A percentile compares a stretch with the other conserved stretches of the same genome.
Conservation (phyloP, 2,329 filamentous ascomycete species). For the Fusarium luffae region DNA sequence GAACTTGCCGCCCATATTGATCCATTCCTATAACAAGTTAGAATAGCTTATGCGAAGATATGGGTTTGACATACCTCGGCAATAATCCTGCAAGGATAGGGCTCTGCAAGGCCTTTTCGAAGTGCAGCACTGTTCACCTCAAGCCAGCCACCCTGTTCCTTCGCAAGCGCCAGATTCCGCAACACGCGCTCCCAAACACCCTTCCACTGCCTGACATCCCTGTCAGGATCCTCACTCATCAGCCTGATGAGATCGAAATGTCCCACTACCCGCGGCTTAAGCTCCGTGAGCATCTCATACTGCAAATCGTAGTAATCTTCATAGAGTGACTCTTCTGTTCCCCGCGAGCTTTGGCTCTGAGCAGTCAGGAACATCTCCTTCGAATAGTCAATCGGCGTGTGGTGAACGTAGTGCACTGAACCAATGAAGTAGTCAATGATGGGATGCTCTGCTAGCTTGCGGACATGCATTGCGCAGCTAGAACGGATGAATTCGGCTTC, state of each 20-base stretch:
- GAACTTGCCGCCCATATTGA: constrained; percentile 79
- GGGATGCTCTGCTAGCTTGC: constrained; percentile 68
- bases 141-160: constrained; percentile 80
- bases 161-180: constrained; percentile 79
- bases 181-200: constrained; percentile 78
- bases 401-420: constrained; percentile 89
- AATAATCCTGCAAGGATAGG: constrained; percentile 84
- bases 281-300: constrained; percentile 77
- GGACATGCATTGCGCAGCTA: constrained; percentile 67
- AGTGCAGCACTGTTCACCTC: constrained; percentile 91
- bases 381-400: constrained; percentile 91
- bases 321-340: constrained; percentile 78
- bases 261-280: constrained; percentile 83
- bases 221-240: constrained; percentile 75
- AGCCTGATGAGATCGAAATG: constrained; percentile 94
- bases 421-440: constrained; percentile 90
- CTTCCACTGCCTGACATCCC: constrained; percentile 67
- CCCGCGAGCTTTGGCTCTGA: constrained; percentile 47
- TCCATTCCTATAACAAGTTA: constrained; percentile 68
- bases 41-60: background rate
- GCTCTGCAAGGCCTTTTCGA: constrained; percentile 89
- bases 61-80: constrained; percentile 69
- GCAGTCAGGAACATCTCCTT: constrained; percentile 68
- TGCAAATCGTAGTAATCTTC: constrained; percentile 91
- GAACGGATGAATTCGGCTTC: constrained; percentile 93